Percentiles rank a stretch among this genome's conserved stretches.
These are phyloP conservation scores for Zygosaccharomyces siamensis DNA, from an alignment of 805 yeast genomes.

Conservation along the genomic window DNA sequence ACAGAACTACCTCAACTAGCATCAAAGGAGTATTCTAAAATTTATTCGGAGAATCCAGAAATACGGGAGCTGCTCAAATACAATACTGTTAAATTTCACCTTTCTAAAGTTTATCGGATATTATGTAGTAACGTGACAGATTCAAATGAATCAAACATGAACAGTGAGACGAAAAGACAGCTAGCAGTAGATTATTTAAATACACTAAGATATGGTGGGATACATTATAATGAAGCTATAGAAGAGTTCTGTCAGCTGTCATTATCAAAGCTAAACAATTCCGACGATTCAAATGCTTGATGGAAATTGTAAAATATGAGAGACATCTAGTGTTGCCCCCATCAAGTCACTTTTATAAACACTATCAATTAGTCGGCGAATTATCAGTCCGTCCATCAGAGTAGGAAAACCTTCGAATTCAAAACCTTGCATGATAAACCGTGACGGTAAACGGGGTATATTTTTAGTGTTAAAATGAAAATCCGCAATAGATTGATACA, in stretches of 20 bases:
- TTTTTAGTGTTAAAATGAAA: conserved; percentile 28
- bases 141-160: conserved; percentile 22
- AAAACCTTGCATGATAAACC: conserved; percentile 27
- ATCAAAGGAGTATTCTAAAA: conserved; percentile 24
- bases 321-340: conserved; percentile 21
- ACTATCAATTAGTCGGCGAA: conserved; percentile 25
- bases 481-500: conserved; percentile 32
- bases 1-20: neutral
- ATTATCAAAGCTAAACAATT: neutral
- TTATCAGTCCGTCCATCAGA: conserved; percentile 25
- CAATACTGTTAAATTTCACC: conserved; percentile 49
- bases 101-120: conserved; percentile 46
- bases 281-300: neutral
- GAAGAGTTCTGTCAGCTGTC: conserved; percentile 53
- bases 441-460: conserved; percentile 20
- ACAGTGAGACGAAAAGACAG: conserved; percentile 39
- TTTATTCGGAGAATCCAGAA: conserved; percentile 38
- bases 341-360: conserved; percentile 26
- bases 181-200: conserved; percentile 55
- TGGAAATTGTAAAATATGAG: conserved; percentile 2
- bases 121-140: conserved; percentile 29
- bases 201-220: conserved; percentile 53
- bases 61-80: conserved; percentile 44
- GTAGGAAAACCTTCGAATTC: conserved; percentile 33
- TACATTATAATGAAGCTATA: conserved; percentile 55